phyloP scores from a whole-genome alignment of 805 yeast species.

The Teunomyces pallodes region DNA sequence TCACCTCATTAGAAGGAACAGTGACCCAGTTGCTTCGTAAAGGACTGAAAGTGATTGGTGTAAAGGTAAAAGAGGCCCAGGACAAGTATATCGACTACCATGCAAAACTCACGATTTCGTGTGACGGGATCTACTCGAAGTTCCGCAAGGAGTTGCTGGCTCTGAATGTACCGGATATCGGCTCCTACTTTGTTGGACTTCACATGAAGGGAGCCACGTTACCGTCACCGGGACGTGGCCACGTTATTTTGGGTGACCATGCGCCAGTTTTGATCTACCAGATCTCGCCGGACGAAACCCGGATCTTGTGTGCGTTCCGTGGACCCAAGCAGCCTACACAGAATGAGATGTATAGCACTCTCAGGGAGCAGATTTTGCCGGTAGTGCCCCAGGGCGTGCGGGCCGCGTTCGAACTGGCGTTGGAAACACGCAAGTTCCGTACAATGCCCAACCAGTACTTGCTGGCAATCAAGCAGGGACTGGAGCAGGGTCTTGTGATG shows the following conservation, averaged over 20 bases:
- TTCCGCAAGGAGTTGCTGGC: conserved; percentile 72
- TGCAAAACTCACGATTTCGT: conserved; percentile 69
- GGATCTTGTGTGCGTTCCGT: conserved; percentile 86
- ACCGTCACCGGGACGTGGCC: conserved; percentile 78
- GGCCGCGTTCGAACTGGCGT: conserved; percentile 68
- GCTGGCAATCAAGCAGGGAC: conserved; percentile 66
- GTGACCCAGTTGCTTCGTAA: conserved; percentile 66
- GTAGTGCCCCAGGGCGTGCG: conserved; percentile 60
- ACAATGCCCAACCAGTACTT: conserved; percentile 94
- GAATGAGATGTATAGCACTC: conserved; percentile 56
- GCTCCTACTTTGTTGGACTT: conserved; percentile 86
- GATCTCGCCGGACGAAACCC: conserved; percentile 75
- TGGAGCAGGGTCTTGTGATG: conserved; percentile 68
- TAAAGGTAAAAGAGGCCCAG: conserved; percentile 48
- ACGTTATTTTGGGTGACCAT: conserved; percentile 82
- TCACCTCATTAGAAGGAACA: conserved; percentile 78
- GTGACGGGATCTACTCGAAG: conserved; percentile 94
- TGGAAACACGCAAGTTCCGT: conserved; percentile 55
- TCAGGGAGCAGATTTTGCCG: conserved; percentile 60
- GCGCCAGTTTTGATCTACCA: conserved; percentile 90
- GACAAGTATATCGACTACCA: conserved; percentile 30
- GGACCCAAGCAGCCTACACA: conserved; percentile 73
- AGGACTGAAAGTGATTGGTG: conserved; percentile 63
- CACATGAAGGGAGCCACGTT: conserved; percentile 70
- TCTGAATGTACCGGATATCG: conserved; percentile 62